Percentiles rank a stretch among this genome's conserved stretches.
phyloP scores from a whole-genome alignment of 2,329 filamentous ascomycete species.

The Neopestalotiopsis sp. region DNA sequence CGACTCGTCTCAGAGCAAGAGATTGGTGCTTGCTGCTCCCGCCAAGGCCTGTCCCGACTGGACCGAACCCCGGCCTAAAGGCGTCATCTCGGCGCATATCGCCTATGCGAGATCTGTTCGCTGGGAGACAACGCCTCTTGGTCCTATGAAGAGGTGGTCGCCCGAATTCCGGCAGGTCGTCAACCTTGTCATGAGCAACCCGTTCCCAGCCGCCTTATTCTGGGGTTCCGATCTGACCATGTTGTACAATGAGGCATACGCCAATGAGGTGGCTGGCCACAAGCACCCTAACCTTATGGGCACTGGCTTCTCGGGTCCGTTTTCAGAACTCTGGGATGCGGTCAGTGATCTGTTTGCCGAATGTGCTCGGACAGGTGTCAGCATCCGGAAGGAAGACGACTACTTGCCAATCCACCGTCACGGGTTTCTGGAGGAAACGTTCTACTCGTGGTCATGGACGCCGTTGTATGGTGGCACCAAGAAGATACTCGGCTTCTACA shows the following conservation, averaged over 20 bases:
- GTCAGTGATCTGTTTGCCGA: constrained; percentile 39
- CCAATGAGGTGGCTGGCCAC: constrained; percentile 57
- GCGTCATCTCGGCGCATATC: constrained; percentile 35
- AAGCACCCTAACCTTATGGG: constrained; percentile 64
- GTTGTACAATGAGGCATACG: constrained; percentile 67
- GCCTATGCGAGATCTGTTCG: constrained; percentile 39
- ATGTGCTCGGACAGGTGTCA: constrained; percentile 39
- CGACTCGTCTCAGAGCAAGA: constrained; percentile 32
- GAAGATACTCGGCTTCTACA: constrained; percentile 44
- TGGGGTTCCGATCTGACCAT: constrained; percentile 67
- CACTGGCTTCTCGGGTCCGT: constrained; percentile 59
- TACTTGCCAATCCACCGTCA: constrained; percentile 36
- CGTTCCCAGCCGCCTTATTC: constrained; percentile 57
- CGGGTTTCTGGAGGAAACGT: constrained; percentile 45
- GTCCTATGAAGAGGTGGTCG: constrained; percentile 49
- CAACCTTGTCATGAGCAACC: constrained; percentile 43
- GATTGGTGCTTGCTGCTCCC: constrained; percentile 34
- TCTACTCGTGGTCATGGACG: constrained; percentile 43
- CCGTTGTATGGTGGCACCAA: constrained; percentile 42
- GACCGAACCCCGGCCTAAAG: constrained; percentile 36
- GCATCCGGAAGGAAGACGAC: constrained; percentile 40
- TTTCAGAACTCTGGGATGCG: constrained; percentile 52
- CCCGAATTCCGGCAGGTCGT: constrained; percentile 47
- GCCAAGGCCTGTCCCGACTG: constrained; percentile 42
- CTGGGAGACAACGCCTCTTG: constrained; percentile 49